Evolutionary conservation across 2,329 filamentous ascomycete genomes (phyloP).

Genomic region (Huntiella savannae): DNA sequence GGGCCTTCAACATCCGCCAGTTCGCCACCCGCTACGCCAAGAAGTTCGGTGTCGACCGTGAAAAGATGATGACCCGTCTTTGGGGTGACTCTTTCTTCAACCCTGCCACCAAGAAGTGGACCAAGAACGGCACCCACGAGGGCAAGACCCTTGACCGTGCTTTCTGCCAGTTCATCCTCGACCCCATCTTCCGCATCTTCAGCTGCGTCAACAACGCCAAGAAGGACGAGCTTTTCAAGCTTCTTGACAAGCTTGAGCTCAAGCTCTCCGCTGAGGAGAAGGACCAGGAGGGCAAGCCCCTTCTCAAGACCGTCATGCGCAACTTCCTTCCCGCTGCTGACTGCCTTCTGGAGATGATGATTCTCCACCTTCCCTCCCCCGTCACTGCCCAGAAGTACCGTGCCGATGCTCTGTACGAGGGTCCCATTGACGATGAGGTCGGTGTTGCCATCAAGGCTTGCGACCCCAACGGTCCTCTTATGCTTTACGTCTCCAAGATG

Average conservation of each 20-base stretch:
- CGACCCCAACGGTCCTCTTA: slow-evolving; percentile 92
- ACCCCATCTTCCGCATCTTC: slow-evolving; percentile 99
- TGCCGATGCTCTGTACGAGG: slow-evolving; percentile 97
- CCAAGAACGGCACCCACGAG: slow-evolving; percentile 64
- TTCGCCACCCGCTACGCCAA: slow-evolving; percentile 93
- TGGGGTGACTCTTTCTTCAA: slow-evolving; percentile 99
- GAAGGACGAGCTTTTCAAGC: slow-evolving; percentile 68
- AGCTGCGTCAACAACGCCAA: slow-evolving; percentile 93
- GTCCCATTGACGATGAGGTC: slow-evolving; percentile 77
- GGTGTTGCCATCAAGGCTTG: slow-evolving; percentile 97
- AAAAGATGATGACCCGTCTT: slow-evolving; percentile 99
- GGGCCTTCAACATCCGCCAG: slow-evolving; percentile 98
- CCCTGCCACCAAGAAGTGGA: slow-evolving; percentile 99
- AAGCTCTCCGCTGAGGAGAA: slow-evolving; percentile 77
- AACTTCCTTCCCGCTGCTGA: slow-evolving; percentile 98
- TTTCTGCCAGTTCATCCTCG: slow-evolving; percentile 98
- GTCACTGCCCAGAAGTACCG: slow-evolving; percentile 93
- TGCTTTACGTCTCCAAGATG: slow-evolving; percentile 99
- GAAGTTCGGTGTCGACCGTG: slow-evolving; percentile 99
- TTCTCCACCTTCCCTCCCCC: slow-evolving; percentile 94
- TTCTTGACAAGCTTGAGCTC: slow-evolving; percentile 85
- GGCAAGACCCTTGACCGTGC: slow-evolving; percentile 88
- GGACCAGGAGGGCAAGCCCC: slow-evolving; percentile 89
- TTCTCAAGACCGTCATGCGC: slow-evolving; percentile 95
- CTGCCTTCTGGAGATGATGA: slow-evolving; percentile 99